phyloP scores from a whole-genome alignment of 2,329 filamentous ascomycete genomes.

The Elsinoe necatrix region DNA sequence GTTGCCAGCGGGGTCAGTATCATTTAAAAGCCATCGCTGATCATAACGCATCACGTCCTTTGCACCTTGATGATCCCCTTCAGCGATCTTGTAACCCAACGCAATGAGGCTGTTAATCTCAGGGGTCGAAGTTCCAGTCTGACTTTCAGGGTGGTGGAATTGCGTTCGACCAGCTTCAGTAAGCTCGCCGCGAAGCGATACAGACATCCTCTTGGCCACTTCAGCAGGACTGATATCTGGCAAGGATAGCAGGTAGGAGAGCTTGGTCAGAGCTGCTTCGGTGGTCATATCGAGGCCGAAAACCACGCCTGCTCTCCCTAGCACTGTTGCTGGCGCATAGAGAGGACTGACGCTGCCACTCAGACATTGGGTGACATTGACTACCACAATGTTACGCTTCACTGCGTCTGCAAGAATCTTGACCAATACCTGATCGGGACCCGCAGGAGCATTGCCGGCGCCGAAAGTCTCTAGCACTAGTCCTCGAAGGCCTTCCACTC shows the following conservation, averaged over 20 bases:
- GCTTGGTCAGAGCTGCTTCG: conserved; percentile 83
- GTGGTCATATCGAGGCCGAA: conserved; percentile 84
- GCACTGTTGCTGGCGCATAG: conserved; percentile 48
- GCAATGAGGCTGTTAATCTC: conserved; percentile 61
- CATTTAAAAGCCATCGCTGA: conserved; percentile 60
- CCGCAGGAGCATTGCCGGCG: conserved; percentile 82
- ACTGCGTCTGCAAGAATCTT: conserved; percentile 70
- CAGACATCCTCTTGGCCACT: conserved; percentile 62
- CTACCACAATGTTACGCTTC: conserved; percentile 70
- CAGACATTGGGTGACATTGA: conserved; percentile 86
- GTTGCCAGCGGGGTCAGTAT: conserved; percentile 73
- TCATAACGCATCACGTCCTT: conserved; percentile 59
- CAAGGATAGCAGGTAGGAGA: conserved; percentile 72
- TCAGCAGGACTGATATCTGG: conserved; percentile 56
- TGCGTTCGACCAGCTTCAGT: conserved; percentile 65
- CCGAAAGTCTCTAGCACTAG: conserved; percentile 88
- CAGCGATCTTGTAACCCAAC: conserved; percentile 70
- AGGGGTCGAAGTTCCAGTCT: conserved; percentile 43
- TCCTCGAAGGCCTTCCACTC: conserved; percentile 66
- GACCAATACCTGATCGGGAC: conserved; percentile 68
- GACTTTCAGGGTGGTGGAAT: conserved; percentile 61
- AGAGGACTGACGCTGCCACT: conserved; percentile 34
- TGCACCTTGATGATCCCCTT: conserved; percentile 58
- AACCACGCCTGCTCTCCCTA: conserved; percentile 76
- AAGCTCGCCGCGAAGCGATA: conserved; percentile 73